A percentile compares a stretch with the other conserved stretches of the same genome.
phyloP scores from a whole-genome alignment of 257 asterid genomes.

The Avicennia marina region DNA sequence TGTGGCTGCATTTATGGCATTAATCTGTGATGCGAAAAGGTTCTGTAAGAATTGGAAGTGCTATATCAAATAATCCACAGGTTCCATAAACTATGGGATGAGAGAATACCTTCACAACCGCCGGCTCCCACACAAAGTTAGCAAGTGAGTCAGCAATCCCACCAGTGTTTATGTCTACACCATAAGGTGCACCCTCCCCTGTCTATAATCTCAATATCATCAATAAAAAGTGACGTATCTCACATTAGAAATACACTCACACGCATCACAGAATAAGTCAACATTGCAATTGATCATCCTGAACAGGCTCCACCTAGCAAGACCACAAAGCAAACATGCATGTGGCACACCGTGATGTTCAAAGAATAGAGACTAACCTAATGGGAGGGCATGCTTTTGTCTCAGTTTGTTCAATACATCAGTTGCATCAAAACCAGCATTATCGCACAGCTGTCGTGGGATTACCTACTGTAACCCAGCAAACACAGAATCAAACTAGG shows the following conservation, averaged over 20 bases:
- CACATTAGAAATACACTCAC: background rate
- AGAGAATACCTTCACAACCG: conserved; percentile 61
- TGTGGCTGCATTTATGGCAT: conserved; percentile 88
- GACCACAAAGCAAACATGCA: background rate
- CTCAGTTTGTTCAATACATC: conserved; percentile 94
- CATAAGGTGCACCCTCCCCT: conserved; percentile 46
- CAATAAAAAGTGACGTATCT: background rate
- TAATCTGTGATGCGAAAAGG: conserved; percentile 37
- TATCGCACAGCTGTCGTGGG: conserved; percentile 48
- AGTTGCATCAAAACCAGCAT: conserved; percentile 82
- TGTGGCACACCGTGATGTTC: background rate
- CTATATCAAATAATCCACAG: background rate
- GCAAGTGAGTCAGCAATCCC: conserved; percentile 72
- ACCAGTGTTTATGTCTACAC: conserved; percentile 48
- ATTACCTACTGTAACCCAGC: conserved; percentile 28
- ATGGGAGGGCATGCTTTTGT: conserved; percentile 89
- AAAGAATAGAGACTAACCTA: conserved; percentile 49
- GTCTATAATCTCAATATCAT: conserved; percentile 9
- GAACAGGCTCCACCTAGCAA: background rate
- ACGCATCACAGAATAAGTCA: no score
- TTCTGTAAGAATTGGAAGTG: background rate
- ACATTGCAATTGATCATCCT: background rate
- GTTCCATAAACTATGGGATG: background rate
- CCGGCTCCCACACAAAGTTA: conserved; percentile 82
- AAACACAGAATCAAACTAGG: background rate